Evolutionary conservation across 805 yeast species (phyloP), one percentile per base, ranked within the genome.

Genomic region (Lipomyces lipofer): DNA sequence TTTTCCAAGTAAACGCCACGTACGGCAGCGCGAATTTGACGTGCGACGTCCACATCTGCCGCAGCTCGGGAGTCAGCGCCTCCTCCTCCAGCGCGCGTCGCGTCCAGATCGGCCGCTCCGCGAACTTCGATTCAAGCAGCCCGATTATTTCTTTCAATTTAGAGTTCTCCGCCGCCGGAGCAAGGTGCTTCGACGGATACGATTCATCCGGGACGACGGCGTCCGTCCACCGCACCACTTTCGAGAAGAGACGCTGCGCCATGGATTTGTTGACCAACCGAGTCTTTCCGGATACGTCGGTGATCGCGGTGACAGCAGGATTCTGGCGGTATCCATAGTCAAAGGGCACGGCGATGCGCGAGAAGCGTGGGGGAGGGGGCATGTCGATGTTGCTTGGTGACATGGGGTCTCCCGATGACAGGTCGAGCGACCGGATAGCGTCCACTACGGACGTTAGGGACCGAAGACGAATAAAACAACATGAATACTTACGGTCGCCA

Each of bases 291-390:
- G 64, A 46, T 2, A 86, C 92, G 61, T 82, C 80, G 17, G 82
- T 79, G 33, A 79, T 77, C 36, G 80, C 75, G 6, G 74, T 63
- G 57, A 77, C 69, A 64, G 81, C 70, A 1, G 91, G 84, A 63
- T 88, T 91, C 59, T 86, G 86, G 52, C 82, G 84, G 68, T 85
- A 94, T 54, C 80, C 80, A 70, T 89, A 92, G 60, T 82, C 80
- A 64, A 81, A 85, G 2, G 97, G 96, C 49, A 86, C 80, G 33
- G 83, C 78, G 12, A 85, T 81, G 40, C 85, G 81, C 0, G 96
- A 84, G 59, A 89, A 86, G 49, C 87, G 71, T 1, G 97, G 90
- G 3, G 97, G 95, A 0, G 98, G 96, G 1, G 95, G 85, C 13
- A 91, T 65, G 56, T 85, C 84, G 52, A 80, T 77, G 51, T 79